Evolutionary conservation across 169 alveolate genomes (phyloP), one percentile per base, ranked within the genome.

Genomic region (Cytauxzoon felis): DNA sequence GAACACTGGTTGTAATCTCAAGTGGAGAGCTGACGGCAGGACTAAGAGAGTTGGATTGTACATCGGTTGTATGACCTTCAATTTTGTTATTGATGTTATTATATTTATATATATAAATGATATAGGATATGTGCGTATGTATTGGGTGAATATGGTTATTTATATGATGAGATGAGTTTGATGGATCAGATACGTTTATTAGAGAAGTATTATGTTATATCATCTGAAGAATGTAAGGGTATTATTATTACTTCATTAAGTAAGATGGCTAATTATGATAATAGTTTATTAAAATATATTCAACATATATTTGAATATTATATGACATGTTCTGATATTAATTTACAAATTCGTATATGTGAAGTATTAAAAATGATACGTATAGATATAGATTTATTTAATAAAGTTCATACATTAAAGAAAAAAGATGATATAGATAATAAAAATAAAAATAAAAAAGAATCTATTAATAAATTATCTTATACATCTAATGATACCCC

Each of bases 321-420:
- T 18, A 56, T 57, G n/a, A 41, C 40, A 6, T 72, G 68, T 49
- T 18, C 69, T 11, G 87, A 85, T 43, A 62, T 67, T 32, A 62
- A 61, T 29, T 69, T 85, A 2, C 91, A 85, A 47, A 71, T 84
- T 9, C 61, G 87, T 32, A 83, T 88, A 0, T 85, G 89, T 23
- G 89, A 80, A 36, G 58, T 85, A 2, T 43, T 85, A 19, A 71
- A 73, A 45, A 30, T 85, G 32, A 60, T 81, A 43, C 6, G 57
- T 56, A 7, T 70, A 48, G 50, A 78, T 51, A 16, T 23, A 48
- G 34, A 71, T 32, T 30, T 80, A 66, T 64, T 27, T 54, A 19
- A 49, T 67, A 27, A 50, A 60, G 58, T 56, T 16, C 18, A 40
- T 33, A 56, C 21, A 23, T 18, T 56, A 18, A n/a, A n/a, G n/a